phyloP scores from a whole-genome alignment of 192 early-diverging fungal species.

The Backusella tuberculispora region DNA sequence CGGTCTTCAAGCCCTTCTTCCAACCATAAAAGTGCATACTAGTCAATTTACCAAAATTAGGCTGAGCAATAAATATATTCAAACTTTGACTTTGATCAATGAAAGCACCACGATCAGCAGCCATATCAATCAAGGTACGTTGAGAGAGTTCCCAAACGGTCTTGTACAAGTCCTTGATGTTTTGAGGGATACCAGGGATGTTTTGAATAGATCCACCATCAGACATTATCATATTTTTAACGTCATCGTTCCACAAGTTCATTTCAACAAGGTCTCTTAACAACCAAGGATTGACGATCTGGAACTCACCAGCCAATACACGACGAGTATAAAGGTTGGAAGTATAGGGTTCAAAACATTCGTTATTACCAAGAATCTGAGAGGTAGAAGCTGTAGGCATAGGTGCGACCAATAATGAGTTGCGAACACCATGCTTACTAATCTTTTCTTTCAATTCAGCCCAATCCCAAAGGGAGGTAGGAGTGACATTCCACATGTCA shows the following conservation, averaged over 20 bases:
- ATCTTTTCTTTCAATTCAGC: slow-evolving; percentile 76
- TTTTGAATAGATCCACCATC: slow-evolving; percentile 89
- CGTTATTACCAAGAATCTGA: slow-evolving; percentile 98
- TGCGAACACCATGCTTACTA: slow-evolving; percentile 83
- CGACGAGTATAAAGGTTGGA: slow-evolving; percentile 95
- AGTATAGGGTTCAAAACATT: slow-evolving; percentile 94
- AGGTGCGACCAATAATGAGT: slow-evolving; percentile 92
- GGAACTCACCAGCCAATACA: slow-evolving; percentile 97
- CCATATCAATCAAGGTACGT: slow-evolving; percentile 93
- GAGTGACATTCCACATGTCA: slow-evolving; percentile 89
- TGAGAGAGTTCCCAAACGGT: slow-evolving; percentile 97
- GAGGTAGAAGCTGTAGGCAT: slow-evolving; percentile 98
- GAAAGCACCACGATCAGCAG: slow-evolving; percentile 94
- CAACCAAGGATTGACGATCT: slow-evolving; percentile 96
- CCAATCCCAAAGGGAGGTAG: slow-evolving; percentile 93
- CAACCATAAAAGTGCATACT: slow-evolving; percentile 99
- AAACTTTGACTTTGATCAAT: slow-evolving; percentile 97
- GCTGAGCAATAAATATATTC: slow-evolving; percentile 94
- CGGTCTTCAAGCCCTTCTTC: slow-evolving; percentile 98
- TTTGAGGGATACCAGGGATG: slow-evolving; percentile 75
- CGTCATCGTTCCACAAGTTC: slow-evolving; percentile 89
- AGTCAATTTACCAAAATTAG: slow-evolving; percentile 93
- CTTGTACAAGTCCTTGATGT: slow-evolving; percentile 96
- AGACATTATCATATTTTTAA: slow-evolving; percentile 94
- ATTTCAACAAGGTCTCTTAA: slow-evolving; percentile 93